phyloP scores from a whole-genome alignment of 495 filamentous ascomycete species.

The Geopyxis carbonaria region DNA sequence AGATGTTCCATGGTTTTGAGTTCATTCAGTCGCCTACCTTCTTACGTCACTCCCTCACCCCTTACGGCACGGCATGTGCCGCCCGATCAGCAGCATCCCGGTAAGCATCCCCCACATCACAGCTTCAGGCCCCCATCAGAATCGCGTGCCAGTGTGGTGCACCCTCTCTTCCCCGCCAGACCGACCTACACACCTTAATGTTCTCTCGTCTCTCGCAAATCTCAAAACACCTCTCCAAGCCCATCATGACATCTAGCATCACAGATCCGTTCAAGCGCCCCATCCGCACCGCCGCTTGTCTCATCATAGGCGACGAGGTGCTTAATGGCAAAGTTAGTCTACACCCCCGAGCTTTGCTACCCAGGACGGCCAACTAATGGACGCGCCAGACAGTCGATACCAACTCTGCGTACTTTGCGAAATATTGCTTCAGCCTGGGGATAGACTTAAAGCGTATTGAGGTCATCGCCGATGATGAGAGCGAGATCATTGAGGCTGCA shows the following conservation, averaged over 20 bases:
- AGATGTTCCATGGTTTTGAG: too few relatives aligned
- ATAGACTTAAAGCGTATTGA: constrained; percentile 78
- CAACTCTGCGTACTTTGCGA: constrained; percentile 81
- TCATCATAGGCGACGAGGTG: constrained; percentile 95
- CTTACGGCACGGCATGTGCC: too few relatives aligned
- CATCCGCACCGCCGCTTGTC: constrained; percentile 66
- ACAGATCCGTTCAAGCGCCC: constrained; percentile 8
- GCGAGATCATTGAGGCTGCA: constrained; percentile 75
- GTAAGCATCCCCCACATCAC: too few relatives aligned
- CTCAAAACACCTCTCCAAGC: constrained; percentile 50
- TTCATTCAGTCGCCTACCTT: too few relatives aligned
- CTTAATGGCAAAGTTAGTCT: constrained; percentile 74
- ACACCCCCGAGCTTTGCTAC: neutral
- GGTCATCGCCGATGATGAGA: constrained; percentile 80
- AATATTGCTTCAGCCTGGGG: constrained; percentile 80
- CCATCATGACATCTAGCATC: constrained; percentile 30
- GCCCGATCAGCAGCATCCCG: too few relatives aligned
- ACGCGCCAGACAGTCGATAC: constrained; percentile 58
- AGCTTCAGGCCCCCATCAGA: too few relatives aligned
- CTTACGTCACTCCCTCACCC: too few relatives aligned
- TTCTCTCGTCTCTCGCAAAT: constrained; percentile 56
- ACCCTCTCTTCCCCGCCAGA: neutral
- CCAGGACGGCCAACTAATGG: neutral
- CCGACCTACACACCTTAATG: too few relatives aligned
- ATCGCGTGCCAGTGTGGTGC: too few relatives aligned